Conservation (phyloP, 2,329 filamentous ascomycete genomes). For the Emericellopsis atlantica region DNA sequence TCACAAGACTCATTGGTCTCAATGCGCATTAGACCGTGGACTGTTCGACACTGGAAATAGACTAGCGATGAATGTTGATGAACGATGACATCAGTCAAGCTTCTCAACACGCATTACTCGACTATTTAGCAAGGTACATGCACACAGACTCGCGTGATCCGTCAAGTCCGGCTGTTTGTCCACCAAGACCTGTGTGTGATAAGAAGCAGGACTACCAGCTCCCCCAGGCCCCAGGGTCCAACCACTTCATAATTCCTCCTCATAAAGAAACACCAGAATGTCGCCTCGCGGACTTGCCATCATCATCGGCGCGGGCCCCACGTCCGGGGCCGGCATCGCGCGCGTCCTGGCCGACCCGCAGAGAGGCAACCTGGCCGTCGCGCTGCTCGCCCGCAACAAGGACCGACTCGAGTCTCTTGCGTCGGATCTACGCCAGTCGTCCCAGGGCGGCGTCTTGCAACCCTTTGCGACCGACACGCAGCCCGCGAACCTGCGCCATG, state of each 20-base stretch:
- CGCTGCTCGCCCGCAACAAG: background rate
- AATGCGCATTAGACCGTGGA: too few species aligned
- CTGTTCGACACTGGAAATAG: too few species aligned
- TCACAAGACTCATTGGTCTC: too few species aligned
- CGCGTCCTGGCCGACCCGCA: background rate
- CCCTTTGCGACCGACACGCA: background rate
- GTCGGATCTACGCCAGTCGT: background rate
- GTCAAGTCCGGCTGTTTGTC: too few species aligned
- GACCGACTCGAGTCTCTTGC: background rate
- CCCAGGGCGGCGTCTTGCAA: background rate
- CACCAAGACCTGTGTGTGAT: background rate
- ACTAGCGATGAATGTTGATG: too few species aligned
- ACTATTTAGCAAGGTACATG: too few species aligned
- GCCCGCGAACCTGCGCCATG: slow-evolving; percentile 21
- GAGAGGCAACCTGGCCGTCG: background rate
- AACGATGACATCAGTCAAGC: too few species aligned
- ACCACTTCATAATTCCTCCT: too few species aligned
- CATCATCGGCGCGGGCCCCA: slow-evolving; percentile 35
- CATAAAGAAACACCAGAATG: too few species aligned
- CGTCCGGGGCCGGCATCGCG: slow-evolving; percentile 36
- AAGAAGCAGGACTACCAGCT: background rate
- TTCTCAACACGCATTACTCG: too few species aligned
- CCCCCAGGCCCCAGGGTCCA: too few species aligned
- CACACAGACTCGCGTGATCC: too few species aligned
- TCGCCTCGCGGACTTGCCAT: slow-evolving; percentile 34